These are phyloP conservation scores for Primulina huaijiensis DNA, from an alignment of 257 asterid genomes.

Conservation along the genomic window DNA sequence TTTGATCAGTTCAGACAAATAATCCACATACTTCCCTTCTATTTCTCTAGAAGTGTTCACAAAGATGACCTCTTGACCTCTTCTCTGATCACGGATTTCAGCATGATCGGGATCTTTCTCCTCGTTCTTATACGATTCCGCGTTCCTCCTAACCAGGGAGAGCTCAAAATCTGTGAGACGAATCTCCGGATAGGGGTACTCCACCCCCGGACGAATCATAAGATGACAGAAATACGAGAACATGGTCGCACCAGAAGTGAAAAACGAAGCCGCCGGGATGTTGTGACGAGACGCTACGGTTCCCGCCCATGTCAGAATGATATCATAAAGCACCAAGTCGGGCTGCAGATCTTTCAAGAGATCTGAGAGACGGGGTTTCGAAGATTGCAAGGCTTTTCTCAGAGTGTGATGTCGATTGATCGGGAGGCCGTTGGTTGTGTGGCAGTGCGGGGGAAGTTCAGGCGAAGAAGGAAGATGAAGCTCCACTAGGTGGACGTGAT, in stretches of 20 bases:
- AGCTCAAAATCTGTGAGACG: constrained; percentile 24
- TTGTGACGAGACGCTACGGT: constrained; percentile 17
- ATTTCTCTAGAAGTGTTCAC: constrained; percentile 24
- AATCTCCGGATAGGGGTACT: constrained; percentile 28
- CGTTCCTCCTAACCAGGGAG: constrained; percentile 2
- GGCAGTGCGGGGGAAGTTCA: constrained; percentile 14
- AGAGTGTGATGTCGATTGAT: not conserved
- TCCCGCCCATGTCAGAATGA: constrained; percentile 37
- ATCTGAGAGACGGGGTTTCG: not conserved
- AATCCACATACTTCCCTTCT: not conserved
- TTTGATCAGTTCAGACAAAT: too few species aligned
- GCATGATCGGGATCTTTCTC: constrained; percentile 26
- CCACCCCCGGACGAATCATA: not conserved
- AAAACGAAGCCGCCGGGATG: constrained; percentile 31
- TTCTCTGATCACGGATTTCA: not conserved
- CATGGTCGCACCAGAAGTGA: constrained; percentile 35
- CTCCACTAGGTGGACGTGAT: constrained; percentile 4
- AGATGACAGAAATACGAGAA: constrained; percentile 28
- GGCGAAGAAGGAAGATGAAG: constrained; percentile 1
- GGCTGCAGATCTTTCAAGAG: constrained; percentile 26
- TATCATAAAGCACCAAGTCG: constrained; percentile 40
- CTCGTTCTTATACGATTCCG: not conserved
- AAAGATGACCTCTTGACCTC: constrained; percentile 5
- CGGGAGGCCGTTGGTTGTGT: constrained; percentile 26
- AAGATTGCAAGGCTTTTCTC: not conserved